Conservation (phyloP, 2,329 filamentous ascomycete species). For the Leptographium radiaticola region DNA sequence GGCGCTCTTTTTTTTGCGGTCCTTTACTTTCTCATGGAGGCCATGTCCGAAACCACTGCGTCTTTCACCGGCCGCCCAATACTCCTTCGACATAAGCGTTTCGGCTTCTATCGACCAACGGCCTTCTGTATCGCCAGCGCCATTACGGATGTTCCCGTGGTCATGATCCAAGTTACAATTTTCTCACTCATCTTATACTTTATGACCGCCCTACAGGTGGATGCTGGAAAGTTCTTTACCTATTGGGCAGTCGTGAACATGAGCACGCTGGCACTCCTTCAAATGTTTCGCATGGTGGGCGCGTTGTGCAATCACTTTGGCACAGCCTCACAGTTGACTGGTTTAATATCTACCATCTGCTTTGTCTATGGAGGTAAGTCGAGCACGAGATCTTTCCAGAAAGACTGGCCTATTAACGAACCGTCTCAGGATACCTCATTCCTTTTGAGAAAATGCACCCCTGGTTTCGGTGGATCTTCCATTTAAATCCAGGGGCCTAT, state of each 20-base stretch:
- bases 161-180: conserved; percentile 49
- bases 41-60: conserved; percentile 54
- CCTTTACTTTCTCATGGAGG: conserved; percentile 49
- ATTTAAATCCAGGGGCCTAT: conserved; percentile 49
- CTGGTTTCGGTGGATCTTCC: conserved; percentile 57
- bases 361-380: conserved; percentile 37
- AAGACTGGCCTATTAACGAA: not conserved
- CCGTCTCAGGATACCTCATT: conserved; percentile 7
- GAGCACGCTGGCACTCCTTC: conserved; percentile 42
- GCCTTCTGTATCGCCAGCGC: conserved; percentile 45
- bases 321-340: conserved; percentile 30
- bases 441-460: conserved; percentile 8
- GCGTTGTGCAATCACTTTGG: conserved; percentile 47
- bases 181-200: conserved; percentile 69
- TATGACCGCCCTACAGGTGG: conserved; percentile 56
- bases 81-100: conserved; percentile 25
- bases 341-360: conserved; percentile 43
- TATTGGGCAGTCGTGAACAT: conserved; percentile 48
- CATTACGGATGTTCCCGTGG: conserved; percentile 44
- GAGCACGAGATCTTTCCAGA: not conserved
- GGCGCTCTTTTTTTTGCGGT: conserved; percentile 37
- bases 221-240: conserved; percentile 55
- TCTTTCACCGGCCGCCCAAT: conserved; percentile 37
- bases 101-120: conserved; percentile 39
- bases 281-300: conserved; percentile 46